Percentiles rank a stretch among this genome's conserved stretches.
Evolutionary conservation across 345 rosid species (phyloP).

Genomic region (Trapa incisa): DNA sequence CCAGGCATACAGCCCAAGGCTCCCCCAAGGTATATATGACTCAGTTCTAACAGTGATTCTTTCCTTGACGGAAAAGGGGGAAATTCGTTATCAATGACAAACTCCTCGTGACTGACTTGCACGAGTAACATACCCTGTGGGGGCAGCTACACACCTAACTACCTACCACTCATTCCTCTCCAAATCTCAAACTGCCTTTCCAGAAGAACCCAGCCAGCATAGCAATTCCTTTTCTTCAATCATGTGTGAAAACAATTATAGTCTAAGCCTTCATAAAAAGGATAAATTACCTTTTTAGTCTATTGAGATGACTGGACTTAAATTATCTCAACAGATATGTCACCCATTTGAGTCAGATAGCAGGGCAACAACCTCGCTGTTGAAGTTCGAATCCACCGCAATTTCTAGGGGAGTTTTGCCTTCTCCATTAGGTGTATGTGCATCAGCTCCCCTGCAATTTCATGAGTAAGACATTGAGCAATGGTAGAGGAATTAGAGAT

Average conservation of each 20-base stretch:
- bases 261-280: not conserved
- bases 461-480: not conserved
- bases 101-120: conserved; percentile 12
- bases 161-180: conserved; percentile 22
- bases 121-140: conserved; percentile 13
- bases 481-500: not conserved
- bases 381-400: conserved; percentile 45
- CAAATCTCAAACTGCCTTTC: conserved; percentile 4
- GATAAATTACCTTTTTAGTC: not conserved
- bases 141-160: conserved; percentile 21
- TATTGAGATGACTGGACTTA: not conserved
- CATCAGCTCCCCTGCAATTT: conserved; percentile 82
- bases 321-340: conserved; percentile 5
- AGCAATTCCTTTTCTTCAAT: not conserved
- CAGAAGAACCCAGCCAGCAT: conserved; percentile 6
- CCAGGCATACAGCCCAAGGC: conserved; percentile 14
- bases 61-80: not conserved
- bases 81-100: not conserved
- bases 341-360: conserved; percentile 57
- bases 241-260: not conserved
- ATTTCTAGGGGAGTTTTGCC: conserved; percentile 60
- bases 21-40: not conserved
- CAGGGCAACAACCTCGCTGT: conserved; percentile 47
- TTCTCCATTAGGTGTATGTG: conserved; percentile 40
- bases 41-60: not conserved